phyloP scores from a whole-genome alignment of 2,329 filamentous ascomycete species.

The Amphichorda felina region DNA sequence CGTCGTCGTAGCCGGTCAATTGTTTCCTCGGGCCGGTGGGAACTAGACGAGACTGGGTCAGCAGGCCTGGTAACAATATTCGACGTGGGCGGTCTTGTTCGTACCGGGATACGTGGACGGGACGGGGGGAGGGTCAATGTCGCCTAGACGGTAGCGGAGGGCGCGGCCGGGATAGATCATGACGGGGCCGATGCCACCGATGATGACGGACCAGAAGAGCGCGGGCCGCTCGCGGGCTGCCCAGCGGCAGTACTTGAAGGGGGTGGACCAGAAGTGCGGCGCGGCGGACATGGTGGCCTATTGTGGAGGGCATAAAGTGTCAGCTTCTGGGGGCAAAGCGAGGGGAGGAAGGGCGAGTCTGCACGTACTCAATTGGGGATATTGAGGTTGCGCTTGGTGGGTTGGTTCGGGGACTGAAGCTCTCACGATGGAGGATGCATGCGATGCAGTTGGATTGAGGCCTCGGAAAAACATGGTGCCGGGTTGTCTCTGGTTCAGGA shows the following conservation, averaged over 20 bases:
- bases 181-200: constrained; percentile 64
- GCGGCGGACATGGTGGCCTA: constrained; percentile 42
- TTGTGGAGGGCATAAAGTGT: constrained; percentile 4
- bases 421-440: background rate
- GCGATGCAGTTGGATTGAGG: background rate
- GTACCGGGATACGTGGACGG: constrained; percentile 89
- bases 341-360: background rate
- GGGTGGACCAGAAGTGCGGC: constrained; percentile 73
- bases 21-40: constrained; percentile 47
- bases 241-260: constrained; percentile 80
- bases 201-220: constrained; percentile 74
- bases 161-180: constrained; percentile 62
- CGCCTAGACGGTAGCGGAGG: constrained; percentile 60
- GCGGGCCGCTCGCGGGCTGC: constrained; percentile 78
- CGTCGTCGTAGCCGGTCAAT: constrained; percentile 49
- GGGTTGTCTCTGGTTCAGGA: too few relatives aligned
- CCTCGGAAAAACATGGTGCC: background rate
- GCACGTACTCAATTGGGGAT: background rate
- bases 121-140: constrained; percentile 58
- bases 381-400: background rate
- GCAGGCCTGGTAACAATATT: too few relatives aligned
- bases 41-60: constrained; percentile 24
- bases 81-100: too few relatives aligned
- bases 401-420: background rate
- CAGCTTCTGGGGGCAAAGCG: too few relatives aligned